A percentile compares a stretch with the other conserved stretches of the same genome.
Evolutionary conservation across 805 yeast species (phyloP).

Genomic region (Starmera amethionina): DNA sequence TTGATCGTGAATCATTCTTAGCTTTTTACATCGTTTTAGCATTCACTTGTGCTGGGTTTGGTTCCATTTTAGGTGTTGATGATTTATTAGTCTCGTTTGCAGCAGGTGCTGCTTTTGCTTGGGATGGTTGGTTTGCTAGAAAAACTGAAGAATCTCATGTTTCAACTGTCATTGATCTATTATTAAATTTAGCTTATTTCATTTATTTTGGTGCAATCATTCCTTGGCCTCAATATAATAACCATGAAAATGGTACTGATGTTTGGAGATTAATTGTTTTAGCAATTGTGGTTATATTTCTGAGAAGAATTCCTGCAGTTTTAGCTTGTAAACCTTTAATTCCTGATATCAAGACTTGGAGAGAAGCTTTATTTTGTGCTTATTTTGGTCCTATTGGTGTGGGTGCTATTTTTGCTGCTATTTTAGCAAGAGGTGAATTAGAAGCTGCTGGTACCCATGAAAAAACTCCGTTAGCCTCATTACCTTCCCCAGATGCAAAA

Average conservation of each 20-base stretch:
- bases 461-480: slow-evolving; percentile 43
- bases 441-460: slow-evolving; percentile 42
- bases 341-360: slow-evolving; percentile 85
- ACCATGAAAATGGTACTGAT: slow-evolving; percentile 46
- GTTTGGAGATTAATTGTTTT: slow-evolving; percentile 75
- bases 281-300: slow-evolving; percentile 62
- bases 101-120: slow-evolving; percentile 88
- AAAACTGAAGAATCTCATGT: slow-evolving; percentile 81
- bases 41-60: slow-evolving; percentile 80
- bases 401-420: slow-evolving; percentile 81
- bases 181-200: slow-evolving; percentile 77
- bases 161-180: slow-evolving; percentile 80
- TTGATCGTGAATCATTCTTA: slow-evolving; percentile 83
- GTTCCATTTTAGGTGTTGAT: slow-evolving; percentile 81
- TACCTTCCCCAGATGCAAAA: slow-evolving; percentile 37
- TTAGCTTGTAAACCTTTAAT: slow-evolving; percentile 64
- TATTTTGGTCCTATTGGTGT: slow-evolving; percentile 97
- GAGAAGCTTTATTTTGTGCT: slow-evolving; percentile 90
- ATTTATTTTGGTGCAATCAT: slow-evolving; percentile 85
- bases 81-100: slow-evolving; percentile 84
- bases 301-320: slow-evolving; percentile 80
- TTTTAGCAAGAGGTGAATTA: slow-evolving; percentile 64
- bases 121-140: slow-evolving; percentile 86
- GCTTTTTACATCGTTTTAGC: slow-evolving; percentile 79
- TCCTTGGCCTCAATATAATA: slow-evolving; percentile 79